Evolutionary conservation across 495 filamentous ascomycete genomes (phyloP).

Genomic region (Hypoxylon fuscum): DNA sequence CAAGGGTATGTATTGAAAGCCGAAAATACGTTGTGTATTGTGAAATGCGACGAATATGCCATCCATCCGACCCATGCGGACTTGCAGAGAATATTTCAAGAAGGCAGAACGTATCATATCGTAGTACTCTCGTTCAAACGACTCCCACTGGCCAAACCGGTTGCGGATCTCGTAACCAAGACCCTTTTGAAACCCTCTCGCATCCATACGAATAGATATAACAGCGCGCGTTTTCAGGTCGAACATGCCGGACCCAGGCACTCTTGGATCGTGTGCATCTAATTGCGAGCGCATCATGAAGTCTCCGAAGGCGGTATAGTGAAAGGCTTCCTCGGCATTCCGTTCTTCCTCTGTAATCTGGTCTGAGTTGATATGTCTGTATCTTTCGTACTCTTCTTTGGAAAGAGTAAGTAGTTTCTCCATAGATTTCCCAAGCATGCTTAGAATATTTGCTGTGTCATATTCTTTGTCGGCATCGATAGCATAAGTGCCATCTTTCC

Average conservation of each 20-base stretch:
- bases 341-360: constrained; percentile 71
- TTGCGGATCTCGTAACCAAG: constrained; percentile 86
- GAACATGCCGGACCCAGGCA: constrained; percentile 95
- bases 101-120: constrained; percentile 97
- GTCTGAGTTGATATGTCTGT: constrained; percentile 71
- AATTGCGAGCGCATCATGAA: constrained; percentile 96
- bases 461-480: constrained; percentile 97
- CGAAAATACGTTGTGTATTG: constrained; percentile 94
- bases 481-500: constrained; percentile 87
- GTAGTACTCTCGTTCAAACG: constrained; percentile 93
- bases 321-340: constrained; percentile 75
- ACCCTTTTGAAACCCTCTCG: constrained; percentile 73
- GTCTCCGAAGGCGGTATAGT: constrained; percentile 89
- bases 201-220: constrained; percentile 87
- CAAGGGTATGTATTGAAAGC: constrained; percentile 92
- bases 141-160: constrained; percentile 79
- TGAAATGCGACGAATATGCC: constrained; percentile 99
- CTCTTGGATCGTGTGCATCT: constrained; percentile 84
- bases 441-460: constrained; percentile 84
- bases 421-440: constrained; percentile 91
- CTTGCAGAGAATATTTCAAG: constrained; percentile 96
- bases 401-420: constrained; percentile 92
- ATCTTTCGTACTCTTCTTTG: constrained; percentile 83
- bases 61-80: constrained; percentile 96
- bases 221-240: constrained; percentile 97